phyloP scores from a whole-genome alignment of 1,139 yeast species.

The Blastobotrys proliferans region DNA sequence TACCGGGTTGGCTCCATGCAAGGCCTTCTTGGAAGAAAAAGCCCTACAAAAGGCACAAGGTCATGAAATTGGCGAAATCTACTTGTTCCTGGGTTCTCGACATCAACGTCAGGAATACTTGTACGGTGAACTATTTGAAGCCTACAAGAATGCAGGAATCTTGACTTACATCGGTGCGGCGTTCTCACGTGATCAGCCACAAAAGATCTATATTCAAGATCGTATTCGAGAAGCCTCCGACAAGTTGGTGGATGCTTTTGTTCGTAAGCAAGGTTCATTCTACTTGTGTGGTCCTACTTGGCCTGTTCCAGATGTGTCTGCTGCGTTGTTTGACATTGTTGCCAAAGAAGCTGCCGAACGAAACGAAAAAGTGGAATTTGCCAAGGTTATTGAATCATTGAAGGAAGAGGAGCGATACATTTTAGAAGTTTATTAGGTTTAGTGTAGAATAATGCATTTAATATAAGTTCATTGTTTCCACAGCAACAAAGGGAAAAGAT shows the following conservation, averaged over 20 bases:
- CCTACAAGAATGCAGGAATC: conserved; percentile 85
- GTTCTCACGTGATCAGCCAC: conserved; percentile 94
- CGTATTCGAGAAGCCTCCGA: conserved; percentile 74
- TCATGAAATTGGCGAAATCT: conserved; percentile 81
- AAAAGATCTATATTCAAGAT: conserved; percentile 93
- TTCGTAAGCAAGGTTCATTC: conserved; percentile 77
- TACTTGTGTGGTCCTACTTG: conserved; percentile 98
- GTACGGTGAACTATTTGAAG: conserved; percentile 97
- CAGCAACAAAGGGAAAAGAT: conserved; percentile 5
- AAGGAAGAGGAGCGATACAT: conserved; percentile 91
- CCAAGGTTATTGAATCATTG: conserved; percentile 83
- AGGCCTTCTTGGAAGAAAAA: conserved; percentile 95
- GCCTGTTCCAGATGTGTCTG: conserved; percentile 98
- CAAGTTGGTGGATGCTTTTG: conserved; percentile 75
- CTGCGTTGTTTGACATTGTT: conserved; percentile 80
- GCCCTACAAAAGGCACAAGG: conserved; percentile 92
- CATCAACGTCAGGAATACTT: conserved; percentile 93
- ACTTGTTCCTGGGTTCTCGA: conserved; percentile 88
- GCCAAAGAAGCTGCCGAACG: conserved; percentile 62
- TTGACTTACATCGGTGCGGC: conserved; percentile 97
- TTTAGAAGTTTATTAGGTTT: conserved; percentile 74
- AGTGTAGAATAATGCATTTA: not conserved
- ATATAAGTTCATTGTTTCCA: not conserved
- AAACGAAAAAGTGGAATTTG: conserved; percentile 67
- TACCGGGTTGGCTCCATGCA: conserved; percentile 97